A percentile compares a stretch with the other conserved stretches of the same genome.
Conservation (phyloP, 2,329 filamentous ascomycete species). For the Cladosporium colombiae region DNA sequence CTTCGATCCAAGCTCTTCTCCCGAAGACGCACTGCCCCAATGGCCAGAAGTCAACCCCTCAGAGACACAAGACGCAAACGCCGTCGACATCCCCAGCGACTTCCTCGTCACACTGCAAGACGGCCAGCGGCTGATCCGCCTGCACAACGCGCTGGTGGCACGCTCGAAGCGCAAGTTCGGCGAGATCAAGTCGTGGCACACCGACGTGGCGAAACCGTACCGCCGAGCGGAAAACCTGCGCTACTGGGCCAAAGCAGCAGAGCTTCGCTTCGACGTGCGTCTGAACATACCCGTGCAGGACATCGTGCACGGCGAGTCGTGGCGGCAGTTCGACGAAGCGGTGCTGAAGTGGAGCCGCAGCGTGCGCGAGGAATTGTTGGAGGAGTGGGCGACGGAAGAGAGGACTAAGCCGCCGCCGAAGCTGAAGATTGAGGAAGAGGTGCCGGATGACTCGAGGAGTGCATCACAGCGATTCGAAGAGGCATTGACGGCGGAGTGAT, state of each 20-base stretch:
- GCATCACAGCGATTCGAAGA: conserved; percentile 12
- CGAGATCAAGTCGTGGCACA: conserved; percentile 83
- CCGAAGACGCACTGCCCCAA: conserved; percentile 59
- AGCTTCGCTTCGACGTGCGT: conserved; percentile 87
- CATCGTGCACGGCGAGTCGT: conserved; percentile 77
- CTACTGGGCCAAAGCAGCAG: conserved; percentile 94
- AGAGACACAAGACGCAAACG: conserved; percentile 14
- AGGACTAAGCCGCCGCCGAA: conserved; percentile 32
- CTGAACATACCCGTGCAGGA: conserved; percentile 83
- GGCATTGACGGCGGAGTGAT: conserved; percentile 14
- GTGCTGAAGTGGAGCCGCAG: conserved; percentile 79
- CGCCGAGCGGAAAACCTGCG: conserved; percentile 89
- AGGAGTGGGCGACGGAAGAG: conserved; percentile 61
- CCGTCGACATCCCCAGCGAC: conserved; percentile 49
- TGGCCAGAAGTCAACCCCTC: conserved; percentile 56
- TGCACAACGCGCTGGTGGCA: conserved; percentile 87
- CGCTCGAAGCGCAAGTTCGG: conserved; percentile 86
- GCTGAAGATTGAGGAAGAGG: conserved; percentile 32
- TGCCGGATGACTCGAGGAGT: background rate
- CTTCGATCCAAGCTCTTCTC: conserved; percentile 59
- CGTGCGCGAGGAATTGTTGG: conserved; percentile 79
- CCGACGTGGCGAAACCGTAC: conserved; percentile 93
- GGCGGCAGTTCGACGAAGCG: conserved; percentile 80
- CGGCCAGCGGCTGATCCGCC: conserved; percentile 76
- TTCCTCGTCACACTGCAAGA: conserved; percentile 75